A percentile compares a stretch with the other conserved stretches of the same genome.
Evolutionary conservation across 2,329 filamentous ascomycete genomes (phyloP).

Genomic region (Parafenestella ontariensis): DNA sequence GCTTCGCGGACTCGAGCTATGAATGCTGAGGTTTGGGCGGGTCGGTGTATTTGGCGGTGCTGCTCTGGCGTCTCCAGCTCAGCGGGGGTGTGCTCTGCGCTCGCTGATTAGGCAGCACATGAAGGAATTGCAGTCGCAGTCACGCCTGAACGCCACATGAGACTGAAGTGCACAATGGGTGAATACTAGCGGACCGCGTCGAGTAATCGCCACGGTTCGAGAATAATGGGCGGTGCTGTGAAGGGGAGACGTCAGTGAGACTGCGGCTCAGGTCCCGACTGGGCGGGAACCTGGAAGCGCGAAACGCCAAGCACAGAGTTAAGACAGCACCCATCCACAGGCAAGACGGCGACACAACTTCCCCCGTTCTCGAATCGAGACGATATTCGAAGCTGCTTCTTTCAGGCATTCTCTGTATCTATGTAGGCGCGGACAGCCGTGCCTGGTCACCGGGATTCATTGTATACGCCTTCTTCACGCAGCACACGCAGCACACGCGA

Average conservation of each 20-base stretch:
- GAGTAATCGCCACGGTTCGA: conserved; percentile 22
- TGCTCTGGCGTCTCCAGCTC: conserved; percentile 29
- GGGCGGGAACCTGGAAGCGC: conserved; percentile 18
- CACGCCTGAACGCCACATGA: conserved; percentile 11
- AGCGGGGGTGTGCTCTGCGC: conserved; percentile 34
- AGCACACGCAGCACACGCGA: conserved; percentile 22
- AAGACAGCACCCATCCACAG: background rate
- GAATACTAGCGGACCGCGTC: conserved; percentile 16
- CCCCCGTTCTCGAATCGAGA: too few relatives aligned
- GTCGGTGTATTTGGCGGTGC: conserved; percentile 17
- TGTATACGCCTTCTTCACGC: conserved; percentile 2
- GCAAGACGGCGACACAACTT: background rate
- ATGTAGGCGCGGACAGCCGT: background rate
- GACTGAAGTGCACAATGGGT: conserved; percentile 7
- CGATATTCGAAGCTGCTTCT: background rate
- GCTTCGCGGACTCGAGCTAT: conserved; percentile 12
- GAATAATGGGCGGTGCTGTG: conserved; percentile 26
- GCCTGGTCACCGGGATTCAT: background rate
- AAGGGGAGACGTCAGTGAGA: conserved; percentile 32
- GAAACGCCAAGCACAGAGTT: conserved; percentile 11
- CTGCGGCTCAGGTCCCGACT: conserved; percentile 32
- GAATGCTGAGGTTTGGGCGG: conserved; percentile 15
- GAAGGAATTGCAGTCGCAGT: conserved; percentile 23
- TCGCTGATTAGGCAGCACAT: conserved; percentile 40
- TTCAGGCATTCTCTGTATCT: background rate